Evolutionary conservation across 257 asterid species (phyloP).

Genomic region (Rauvolfia tetraphylla): DNA sequence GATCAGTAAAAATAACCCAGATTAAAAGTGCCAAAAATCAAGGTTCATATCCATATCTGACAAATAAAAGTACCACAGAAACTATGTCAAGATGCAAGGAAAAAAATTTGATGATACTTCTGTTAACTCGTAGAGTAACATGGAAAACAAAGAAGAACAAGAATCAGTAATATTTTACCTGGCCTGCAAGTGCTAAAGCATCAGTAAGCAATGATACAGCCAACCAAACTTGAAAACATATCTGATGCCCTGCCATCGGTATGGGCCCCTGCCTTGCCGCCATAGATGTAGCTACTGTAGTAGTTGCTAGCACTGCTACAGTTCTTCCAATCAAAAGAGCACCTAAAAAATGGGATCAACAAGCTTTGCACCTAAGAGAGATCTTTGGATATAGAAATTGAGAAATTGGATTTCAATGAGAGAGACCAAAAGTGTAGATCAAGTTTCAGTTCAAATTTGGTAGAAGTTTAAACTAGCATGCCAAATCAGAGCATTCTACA

Average conservation of each 20-base stretch:
- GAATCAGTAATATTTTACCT: slow-evolving; percentile 36
- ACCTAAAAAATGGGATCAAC: slow-evolving; percentile 47
- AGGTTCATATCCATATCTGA: neutral
- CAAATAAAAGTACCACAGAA: neutral
- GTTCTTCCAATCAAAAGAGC: slow-evolving; percentile 79
- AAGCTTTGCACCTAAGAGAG: slow-evolving; percentile 7
- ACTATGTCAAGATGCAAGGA: neutral
- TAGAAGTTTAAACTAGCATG: neutral
- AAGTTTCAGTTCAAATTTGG: neutral
- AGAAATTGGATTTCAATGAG: neutral
- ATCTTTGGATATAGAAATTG: neutral
- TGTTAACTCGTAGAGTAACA: neutral
- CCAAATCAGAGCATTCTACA: neutral
- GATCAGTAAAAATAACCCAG: neutral
- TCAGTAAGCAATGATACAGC: slow-evolving; percentile 91
- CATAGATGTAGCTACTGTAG: slow-evolving; percentile 86
- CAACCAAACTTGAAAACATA: slow-evolving; percentile 91
- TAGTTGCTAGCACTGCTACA: slow-evolving; percentile 65
- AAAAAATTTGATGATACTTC: neutral
- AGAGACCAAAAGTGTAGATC: neutral
- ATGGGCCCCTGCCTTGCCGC: slow-evolving; percentile 82
- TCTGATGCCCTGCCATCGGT: slow-evolving; percentile 89
- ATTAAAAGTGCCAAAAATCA: neutral
- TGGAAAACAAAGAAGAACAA: slow-evolving; percentile 1
- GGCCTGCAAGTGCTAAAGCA: slow-evolving; percentile 97